These are phyloP conservation scores for Bipolaris bicolor DNA, from an alignment of 2,329 filamentous ascomycete genomes.

Conservation along the genomic window DNA sequence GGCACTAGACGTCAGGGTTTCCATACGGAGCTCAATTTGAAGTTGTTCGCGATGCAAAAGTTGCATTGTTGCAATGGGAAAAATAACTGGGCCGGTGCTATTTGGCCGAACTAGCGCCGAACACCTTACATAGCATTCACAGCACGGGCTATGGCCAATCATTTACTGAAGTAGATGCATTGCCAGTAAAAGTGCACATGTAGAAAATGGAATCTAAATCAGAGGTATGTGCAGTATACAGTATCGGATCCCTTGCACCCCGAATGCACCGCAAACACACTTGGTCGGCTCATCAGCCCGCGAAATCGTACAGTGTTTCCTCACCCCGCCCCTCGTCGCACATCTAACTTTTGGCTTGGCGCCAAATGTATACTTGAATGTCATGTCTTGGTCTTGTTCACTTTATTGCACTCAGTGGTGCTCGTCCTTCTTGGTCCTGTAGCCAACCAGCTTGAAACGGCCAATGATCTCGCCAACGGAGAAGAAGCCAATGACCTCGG, in stretches of 20 bases:
- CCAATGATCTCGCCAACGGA: constrained; percentile 97
- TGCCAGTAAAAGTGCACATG: constrained; percentile 42
- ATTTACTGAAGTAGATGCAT: constrained; percentile 24
- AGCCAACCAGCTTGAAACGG: constrained; percentile 92
- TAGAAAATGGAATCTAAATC: constrained; percentile 46
- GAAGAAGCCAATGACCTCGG: constrained; percentile 95
- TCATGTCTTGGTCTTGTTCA: constrained; percentile 15
- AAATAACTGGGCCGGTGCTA: constrained; percentile 27
- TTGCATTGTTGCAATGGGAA: constrained; percentile 22
- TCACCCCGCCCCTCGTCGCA: constrained; percentile 5
- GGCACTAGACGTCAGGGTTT: constrained; percentile 1
- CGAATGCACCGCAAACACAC: constrained; percentile 28
- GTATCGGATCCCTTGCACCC: constrained; percentile 29
- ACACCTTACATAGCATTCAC: constrained; percentile 9
- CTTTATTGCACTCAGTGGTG: constrained; percentile 37
- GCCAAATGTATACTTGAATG: constrained; percentile 12
- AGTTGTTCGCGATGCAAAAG: constrained; percentile 22
- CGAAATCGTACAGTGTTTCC: constrained; percentile 30
- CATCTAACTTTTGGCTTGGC: constrained; percentile 1
- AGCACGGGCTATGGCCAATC: neutral
- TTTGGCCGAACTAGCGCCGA: constrained; percentile 29
- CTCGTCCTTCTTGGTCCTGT: constrained; percentile 56
- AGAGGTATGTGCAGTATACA: constrained; percentile 51
- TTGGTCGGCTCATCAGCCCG: constrained; percentile 21
- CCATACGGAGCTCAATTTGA: constrained; percentile 1